Percentiles rank a stretch among this genome's conserved stretches.
Evolutionary conservation across 140 eudicot species (phyloP).

Genomic region (Ambrosia hybrid): DNA sequence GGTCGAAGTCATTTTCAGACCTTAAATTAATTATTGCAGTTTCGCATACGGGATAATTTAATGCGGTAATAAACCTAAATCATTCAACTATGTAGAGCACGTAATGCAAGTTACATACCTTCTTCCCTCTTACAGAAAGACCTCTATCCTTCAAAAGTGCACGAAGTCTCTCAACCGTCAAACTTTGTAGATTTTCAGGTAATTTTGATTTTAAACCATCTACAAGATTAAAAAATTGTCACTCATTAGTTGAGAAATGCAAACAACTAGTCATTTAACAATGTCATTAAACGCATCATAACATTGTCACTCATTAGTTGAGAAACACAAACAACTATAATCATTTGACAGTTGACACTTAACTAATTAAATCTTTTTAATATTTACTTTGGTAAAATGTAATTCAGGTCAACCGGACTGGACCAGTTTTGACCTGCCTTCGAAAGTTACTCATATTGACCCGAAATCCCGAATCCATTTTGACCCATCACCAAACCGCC

Average conservation of each 20-base stretch:
- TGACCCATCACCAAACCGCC: background rate
- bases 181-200: conserved; percentile 57
- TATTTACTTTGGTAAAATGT: background rate
- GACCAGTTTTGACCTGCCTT: no score
- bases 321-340: no score
- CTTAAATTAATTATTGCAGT: background rate
- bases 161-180: conserved; percentile 83
- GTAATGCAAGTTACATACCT: conserved; percentile 47
- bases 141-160: conserved; percentile 80
- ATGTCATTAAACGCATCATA: conserved; percentile 10
- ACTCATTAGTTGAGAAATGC: background rate
- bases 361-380: no score
- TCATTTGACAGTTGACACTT: no score
- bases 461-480: background rate
- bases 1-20: background rate
- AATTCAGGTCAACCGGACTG: background rate
- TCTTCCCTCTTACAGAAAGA: conserved; percentile 68
- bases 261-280: background rate
- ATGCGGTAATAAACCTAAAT: background rate
- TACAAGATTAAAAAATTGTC: conserved; percentile 32
- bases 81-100: background rate
- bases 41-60: background rate
- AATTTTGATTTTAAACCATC: conserved; percentile 48
- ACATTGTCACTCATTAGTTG: no score
- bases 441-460: background rate